Evolutionary conservation across 2,329 filamentous ascomycete species (phyloP), one percentile per base, ranked within the genome.

Genomic region (Capronia epimyces): DNA sequence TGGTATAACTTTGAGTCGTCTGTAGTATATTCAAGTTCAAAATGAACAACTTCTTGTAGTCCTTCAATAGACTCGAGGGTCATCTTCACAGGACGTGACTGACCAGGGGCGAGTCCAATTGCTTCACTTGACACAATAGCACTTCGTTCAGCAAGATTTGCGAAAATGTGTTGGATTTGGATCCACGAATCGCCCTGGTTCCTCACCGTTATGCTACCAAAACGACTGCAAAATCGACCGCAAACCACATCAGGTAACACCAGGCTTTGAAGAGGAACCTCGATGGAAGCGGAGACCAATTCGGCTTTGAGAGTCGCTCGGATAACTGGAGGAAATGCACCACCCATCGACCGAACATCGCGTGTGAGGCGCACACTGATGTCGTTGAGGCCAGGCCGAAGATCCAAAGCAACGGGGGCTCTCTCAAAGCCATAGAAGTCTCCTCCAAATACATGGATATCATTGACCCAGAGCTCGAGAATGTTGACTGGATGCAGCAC

Each of bases 311-410:
- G 49, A 2, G 62, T 62, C 24, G 78, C 64, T 18, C 70, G 66
- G 13, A 80, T 66, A 2, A 58, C 68, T 6, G 77, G 75, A 20
- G 70, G 65, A n/a, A 67, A 69, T 25, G 73, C 65, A 3, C 74
- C 78, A 32, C 78, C 78, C 63, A 79, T 74, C 5, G 75, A 72
- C 51, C 79, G 69, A n/a, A 81, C 75, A 66, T 82, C 79, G 56
- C 78, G 71, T 13, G 77, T 66, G 3, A 81, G 65, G 22, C 78
- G 73, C 9, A 81, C 34, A 55, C 80, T 75, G 41, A 82, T 61
- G 21, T 63, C 64, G 65, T 81, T 78, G 12, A 55, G 55, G 16
- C 79, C 79, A 16, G 75, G 75, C 2, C 63, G 54, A 12, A 82
- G 67, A 36, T 71, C 67, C 12, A 81, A 56, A 2, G 79, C 70